Evolutionary conservation across 306 rosid species (phyloP), one percentile per base, ranked within the genome.

Genomic region (Cucumis melo): DNA sequence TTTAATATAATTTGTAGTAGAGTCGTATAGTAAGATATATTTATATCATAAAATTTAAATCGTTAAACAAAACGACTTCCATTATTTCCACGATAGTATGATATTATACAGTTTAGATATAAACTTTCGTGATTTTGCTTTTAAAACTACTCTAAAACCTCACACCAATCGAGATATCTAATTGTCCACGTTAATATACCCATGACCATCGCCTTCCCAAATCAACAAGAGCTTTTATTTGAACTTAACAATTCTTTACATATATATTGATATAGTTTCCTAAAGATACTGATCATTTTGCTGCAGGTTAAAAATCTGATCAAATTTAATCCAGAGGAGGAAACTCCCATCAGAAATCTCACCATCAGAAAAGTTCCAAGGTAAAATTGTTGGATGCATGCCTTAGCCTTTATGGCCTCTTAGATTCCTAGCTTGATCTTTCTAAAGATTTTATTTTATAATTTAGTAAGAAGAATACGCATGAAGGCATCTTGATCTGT

Each of bases 311-410:
- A 91, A 78, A 86, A 86, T 81, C 81, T 93, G 82, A 79, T 91
- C 27, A 83, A 87, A 66, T 85, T 82, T 83, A 85, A 87, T 29
- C 92, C 96, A 6, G 93, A 91, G 73, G 96, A 93, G 74, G 96
- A 87, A 79, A 91, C 85, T 41, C 88, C 96, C 62, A 82, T 93
- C 39, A 93, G 86, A 73, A 83, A 84, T 78, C 65, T 91, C 90
- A 82, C 81, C 2, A 85, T 93, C 72, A 86, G 97, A 59, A 89
- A 78, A 84, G 90, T 93, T 81, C 93, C 93, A 14, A 83, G 91
- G 96, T 89, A 84, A 78, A 83, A 36, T 2, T 36, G 54, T 57
- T 38, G 20, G 32, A 29, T 41, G 14, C 21, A 29, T 41, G 14
- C 21, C 21, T 21, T 21, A 53, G 75, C n/a, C 44, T 10, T 27